Conservation (phyloP, 306 rosid species). For the Neltuma alba region DNA sequence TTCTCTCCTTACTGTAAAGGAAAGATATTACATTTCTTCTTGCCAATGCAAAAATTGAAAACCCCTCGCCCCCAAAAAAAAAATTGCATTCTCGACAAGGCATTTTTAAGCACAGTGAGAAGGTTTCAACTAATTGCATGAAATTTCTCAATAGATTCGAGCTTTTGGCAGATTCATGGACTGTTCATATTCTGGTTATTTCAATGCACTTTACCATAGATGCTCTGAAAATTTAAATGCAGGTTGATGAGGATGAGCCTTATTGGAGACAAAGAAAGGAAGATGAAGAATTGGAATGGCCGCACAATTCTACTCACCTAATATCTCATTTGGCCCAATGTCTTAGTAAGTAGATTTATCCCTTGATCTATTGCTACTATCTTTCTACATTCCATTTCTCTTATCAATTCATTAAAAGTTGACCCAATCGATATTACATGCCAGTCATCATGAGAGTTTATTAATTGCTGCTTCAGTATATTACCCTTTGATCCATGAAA, state of each 20-base stretch:
- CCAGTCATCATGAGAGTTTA: neutral
- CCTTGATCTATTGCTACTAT: conserved; percentile 21
- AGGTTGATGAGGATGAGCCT: conserved; percentile 90
- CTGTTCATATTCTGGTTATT: conserved; percentile 19
- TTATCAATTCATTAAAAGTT: neutral
- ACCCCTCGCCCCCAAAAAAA: no score
- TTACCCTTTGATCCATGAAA: conserved; percentile 23
- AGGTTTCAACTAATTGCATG: conserved; percentile 15
- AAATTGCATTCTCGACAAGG: neutral
- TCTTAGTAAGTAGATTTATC: conserved; percentile 63
- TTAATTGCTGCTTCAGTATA: neutral
- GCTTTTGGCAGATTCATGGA: conserved; percentile 3
- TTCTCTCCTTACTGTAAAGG: conserved; percentile 25
- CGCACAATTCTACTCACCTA: conserved; percentile 75
- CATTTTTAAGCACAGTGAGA: conserved; percentile 15
- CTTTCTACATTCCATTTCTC: conserved; percentile 7
- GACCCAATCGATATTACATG: neutral
- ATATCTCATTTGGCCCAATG: conserved; percentile 83
- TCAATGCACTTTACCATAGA: conserved; percentile 33
- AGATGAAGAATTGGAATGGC: conserved; percentile 74
- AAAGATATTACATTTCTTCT: neutral
- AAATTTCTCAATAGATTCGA: conserved; percentile 15
- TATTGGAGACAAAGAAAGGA: conserved; percentile 69
- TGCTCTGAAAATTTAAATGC: conserved; percentile 36
- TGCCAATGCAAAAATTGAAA: neutral